These are phyloP conservation scores for Oryza officinalis DNA, from an alignment of 176 grass and related monocot genomes.

Conservation along the genomic window DNA sequence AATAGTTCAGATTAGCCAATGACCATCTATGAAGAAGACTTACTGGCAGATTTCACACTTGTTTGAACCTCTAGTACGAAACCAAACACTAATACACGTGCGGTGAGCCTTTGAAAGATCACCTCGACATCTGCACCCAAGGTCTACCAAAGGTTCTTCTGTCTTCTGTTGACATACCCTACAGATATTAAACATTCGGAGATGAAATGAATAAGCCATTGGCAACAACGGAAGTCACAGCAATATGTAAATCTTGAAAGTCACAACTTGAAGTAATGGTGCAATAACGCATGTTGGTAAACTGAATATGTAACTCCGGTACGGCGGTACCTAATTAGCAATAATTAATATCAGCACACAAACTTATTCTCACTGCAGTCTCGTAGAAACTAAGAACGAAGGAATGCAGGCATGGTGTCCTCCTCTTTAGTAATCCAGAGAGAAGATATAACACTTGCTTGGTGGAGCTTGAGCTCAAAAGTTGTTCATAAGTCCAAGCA, in stretches of 20 bases:
- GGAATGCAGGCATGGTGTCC: neutral
- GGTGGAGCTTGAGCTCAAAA: slow-evolving; percentile 11
- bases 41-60: slow-evolving; percentile 99
- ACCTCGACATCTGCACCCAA: slow-evolving; percentile 94
- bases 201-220: neutral
- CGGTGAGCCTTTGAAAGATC: slow-evolving; percentile 90
- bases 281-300: neutral
- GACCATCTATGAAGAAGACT: slow-evolving; percentile 41
- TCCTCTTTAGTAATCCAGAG: neutral
- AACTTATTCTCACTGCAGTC: neutral
- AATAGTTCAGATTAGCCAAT: slow-evolving; percentile 12
- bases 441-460: neutral
- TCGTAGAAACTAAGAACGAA: neutral
- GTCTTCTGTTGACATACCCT: slow-evolving; percentile 94
- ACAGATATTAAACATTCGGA: slow-evolving; percentile 11
- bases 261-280: slow-evolving; percentile 1
- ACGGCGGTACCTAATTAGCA: neutral
- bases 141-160: slow-evolving; percentile 91
- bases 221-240: neutral
- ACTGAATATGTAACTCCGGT: neutral
- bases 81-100: slow-evolving; percentile 93
- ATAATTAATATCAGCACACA: slow-evolving; percentile 1
- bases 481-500: neutral
- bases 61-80: slow-evolving; percentile 92
- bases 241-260: neutral